phyloP scores from a whole-genome alignment of 225 moss, liverwort and hornwort genomes.

The Physcomitrellopsis africana region DNA sequence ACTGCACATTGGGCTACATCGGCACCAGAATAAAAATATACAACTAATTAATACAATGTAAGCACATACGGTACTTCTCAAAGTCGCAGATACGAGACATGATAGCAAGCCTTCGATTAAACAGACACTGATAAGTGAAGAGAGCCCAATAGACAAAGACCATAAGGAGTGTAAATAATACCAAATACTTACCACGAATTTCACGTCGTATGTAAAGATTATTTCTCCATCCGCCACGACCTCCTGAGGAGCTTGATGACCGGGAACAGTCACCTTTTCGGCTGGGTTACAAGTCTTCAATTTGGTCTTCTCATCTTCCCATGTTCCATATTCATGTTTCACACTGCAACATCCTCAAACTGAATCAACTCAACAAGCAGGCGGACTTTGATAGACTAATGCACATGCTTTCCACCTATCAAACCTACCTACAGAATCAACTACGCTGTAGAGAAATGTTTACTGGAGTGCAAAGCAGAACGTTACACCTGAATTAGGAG shows the following conservation, averaged over 20 bases:
- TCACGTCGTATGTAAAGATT: constrained; percentile 68
- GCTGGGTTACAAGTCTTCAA: constrained; percentile 58
- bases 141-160: neutral
- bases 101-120: neutral
- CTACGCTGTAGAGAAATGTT: neutral
- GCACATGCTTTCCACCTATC: too few relatives aligned
- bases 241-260: constrained; percentile 55
- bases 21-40: neutral
- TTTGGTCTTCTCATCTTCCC: constrained; percentile 37
- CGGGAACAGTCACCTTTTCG: constrained; percentile 40
- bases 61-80: neutral
- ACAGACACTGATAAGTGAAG: neutral
- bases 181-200: constrained; percentile 50
- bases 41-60: neutral
- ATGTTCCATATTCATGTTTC: constrained; percentile 54
- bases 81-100: neutral
- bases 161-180: neutral
- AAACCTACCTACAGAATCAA: neutral
- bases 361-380: neutral
- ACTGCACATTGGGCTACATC: neutral
- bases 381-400: too few relatives aligned
- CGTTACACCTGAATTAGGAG: neutral
- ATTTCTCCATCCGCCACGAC: constrained; percentile 51
- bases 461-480: neutral
- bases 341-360: constrained; percentile 45